Percentiles rank a stretch among this genome's conserved stretches.
phyloP scores from a whole-genome alignment of 768 basidiomycete species.

The Panus rudis region DNA sequence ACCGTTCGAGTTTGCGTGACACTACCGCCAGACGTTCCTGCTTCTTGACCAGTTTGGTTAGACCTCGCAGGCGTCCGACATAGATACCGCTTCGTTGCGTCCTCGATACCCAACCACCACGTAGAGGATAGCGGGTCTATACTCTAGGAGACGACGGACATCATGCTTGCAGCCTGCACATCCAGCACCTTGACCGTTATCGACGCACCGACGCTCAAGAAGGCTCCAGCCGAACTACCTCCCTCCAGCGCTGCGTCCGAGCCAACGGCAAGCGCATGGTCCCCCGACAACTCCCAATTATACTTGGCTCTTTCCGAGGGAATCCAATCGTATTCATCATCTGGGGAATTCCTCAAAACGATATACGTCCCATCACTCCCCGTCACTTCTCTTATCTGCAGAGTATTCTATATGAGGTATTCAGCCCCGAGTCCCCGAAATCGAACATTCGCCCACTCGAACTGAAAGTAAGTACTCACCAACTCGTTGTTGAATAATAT shows the following conservation, averaged over 20 bases:
- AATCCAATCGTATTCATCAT: constrained; percentile 49
- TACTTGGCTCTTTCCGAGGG: constrained; percentile 42
- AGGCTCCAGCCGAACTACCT: constrained; percentile 33
- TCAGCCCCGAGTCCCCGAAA: too few species aligned
- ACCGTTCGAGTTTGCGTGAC: too few species aligned
- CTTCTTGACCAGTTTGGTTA: too few species aligned
- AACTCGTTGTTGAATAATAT: too few species aligned
- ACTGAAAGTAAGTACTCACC: too few species aligned
- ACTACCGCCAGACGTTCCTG: too few species aligned
- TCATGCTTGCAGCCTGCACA: constrained; percentile 56
- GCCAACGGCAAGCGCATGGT: constrained; percentile 46
- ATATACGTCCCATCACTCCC: constrained; percentile 30
- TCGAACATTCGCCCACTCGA: too few species aligned
- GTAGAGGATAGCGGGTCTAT: too few species aligned
- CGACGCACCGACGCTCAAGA: constrained; percentile 42
- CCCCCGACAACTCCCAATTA: constrained; percentile 45
- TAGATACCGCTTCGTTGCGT: too few species aligned
- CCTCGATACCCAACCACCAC: too few species aligned
- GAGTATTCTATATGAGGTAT: constrained; percentile 22
- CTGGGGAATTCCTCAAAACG: constrained; percentile 36
- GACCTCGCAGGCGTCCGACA: too few species aligned
- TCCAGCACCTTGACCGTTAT: constrained; percentile 40
- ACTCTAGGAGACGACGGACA: too few species aligned
- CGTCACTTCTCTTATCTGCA: constrained; percentile 26
- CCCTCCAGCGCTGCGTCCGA: constrained; percentile 22